Percentiles rank a stretch among this genome's conserved stretches.
Conservation (phyloP, 2,329 filamentous ascomycete genomes). For the Apiospora marii region DNA sequence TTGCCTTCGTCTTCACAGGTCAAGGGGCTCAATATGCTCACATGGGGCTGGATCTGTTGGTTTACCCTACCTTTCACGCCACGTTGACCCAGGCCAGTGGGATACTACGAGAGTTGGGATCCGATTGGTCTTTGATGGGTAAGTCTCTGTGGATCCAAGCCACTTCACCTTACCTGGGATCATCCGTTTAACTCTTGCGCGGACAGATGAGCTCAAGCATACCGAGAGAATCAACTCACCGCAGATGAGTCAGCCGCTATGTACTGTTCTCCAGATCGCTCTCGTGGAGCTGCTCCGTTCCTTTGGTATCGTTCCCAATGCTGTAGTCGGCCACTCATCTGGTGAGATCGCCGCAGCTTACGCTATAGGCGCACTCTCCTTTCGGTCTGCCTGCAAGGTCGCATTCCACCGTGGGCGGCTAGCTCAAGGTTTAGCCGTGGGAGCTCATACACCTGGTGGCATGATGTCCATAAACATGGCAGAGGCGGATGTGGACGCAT, state of each 20-base stretch:
- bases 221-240: constrained; percentile 34
- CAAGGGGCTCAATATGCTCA: constrained; percentile 48
- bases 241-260: constrained; percentile 45
- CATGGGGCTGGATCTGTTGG: constrained; percentile 36
- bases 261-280: constrained; percentile 51
- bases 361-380: constrained; percentile 38
- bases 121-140: constrained; percentile 24
- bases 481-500: constrained; percentile 46
- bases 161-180: background rate
- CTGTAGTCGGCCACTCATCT: constrained; percentile 39
- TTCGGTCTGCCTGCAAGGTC: constrained; percentile 35
- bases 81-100: background rate
- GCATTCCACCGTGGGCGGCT: constrained; percentile 49
- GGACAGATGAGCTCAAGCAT: constrained; percentile 34
- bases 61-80: background rate
- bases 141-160: background rate
- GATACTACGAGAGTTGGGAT: background rate
- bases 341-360: constrained; percentile 37
- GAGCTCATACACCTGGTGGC: constrained; percentile 49
- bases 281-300: constrained; percentile 46
- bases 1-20: constrained; percentile 44
- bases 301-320: constrained; percentile 38
- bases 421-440: constrained; percentile 47
- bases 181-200: constrained; percentile 29
- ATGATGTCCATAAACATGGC: constrained; percentile 62